Evolutionary conservation across 1,139 yeast species (phyloP), one percentile per base, ranked within the genome.

Genomic region (Taiozyma sp.): DNA sequence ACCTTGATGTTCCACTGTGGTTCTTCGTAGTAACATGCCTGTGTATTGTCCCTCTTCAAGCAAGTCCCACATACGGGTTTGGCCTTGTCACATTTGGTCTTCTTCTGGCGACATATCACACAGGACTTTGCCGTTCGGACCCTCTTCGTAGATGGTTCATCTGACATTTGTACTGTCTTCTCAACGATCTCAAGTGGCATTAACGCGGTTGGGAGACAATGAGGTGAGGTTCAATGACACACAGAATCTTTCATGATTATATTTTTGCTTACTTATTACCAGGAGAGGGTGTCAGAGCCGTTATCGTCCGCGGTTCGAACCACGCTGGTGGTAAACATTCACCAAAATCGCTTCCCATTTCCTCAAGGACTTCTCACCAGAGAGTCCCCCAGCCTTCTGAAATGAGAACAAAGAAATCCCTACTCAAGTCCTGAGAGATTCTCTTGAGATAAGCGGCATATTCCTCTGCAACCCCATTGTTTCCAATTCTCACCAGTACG

Each of bases 51-150:
- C 57, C 78, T 79, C 65, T 77, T 78, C 49, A 71, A 70, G 65
- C 88, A 83, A 44, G 79, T 70, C 5, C 82, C 79, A 65, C 88
- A 83, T n/a, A 75, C 74, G 3, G 87, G 87, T 57, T 75, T 75
- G 29, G 69, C 72, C 57, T 84, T 69, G 61, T 82, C 88, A 70
- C 88, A 83, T 28, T 51, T 54, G 13, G 50, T 51, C 48, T 56
- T 56, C 39, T 47, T 47, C 8, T 47, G 45, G 23, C 57, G 51
- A 24, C 59, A 56, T 8, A 30, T 28, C 2, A 45, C 13, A 24
- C 59, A 56, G 0, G 59, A 51, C 30, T 53, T 56, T 2, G 48
- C 42, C 10, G 49, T 41, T 38, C 56, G 48, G 16, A 43, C 32
- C 14, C 56, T 34, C 42, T 51, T 55, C 14, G 41, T 16, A 10